phyloP scores from a whole-genome alignment of 768 basidiomycete species.

The Lactifluus piperatus region DNA sequence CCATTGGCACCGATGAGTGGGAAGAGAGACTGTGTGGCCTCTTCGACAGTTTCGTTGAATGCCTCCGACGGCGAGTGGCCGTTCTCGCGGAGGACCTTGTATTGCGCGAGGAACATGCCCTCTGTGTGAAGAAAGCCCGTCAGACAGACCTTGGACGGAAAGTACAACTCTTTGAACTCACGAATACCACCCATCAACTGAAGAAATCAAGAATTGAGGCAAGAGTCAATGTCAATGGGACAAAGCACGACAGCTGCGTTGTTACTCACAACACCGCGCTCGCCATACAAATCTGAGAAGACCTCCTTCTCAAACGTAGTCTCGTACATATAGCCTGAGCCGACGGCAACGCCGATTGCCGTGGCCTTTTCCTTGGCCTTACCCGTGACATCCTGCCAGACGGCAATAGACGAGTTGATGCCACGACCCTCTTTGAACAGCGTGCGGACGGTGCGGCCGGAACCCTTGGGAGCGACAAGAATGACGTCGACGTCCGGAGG shows the following conservation, averaged over 20 bases:
- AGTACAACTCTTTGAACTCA: conserved; percentile 31
- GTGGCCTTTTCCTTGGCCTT: conserved; percentile 96
- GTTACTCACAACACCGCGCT: conserved; percentile 91
- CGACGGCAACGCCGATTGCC: conserved; percentile 88
- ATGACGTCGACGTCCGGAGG: conserved; percentile 96
- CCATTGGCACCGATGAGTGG: conserved; percentile 94
- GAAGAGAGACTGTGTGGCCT: conserved; percentile 98
- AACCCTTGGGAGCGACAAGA: conserved; percentile 98
- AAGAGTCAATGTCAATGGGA: not conserved
- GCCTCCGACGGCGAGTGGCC: conserved; percentile 97
- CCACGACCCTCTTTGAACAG: conserved; percentile 99
- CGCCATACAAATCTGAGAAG: conserved; percentile 97
- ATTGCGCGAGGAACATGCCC: conserved; percentile 98
- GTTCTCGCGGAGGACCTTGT: conserved; percentile 93
- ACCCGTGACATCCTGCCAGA: conserved; percentile 97
- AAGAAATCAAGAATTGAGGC: not conserved
- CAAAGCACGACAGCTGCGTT: not conserved
- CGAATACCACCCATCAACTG: conserved; percentile 97
- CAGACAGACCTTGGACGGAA: not conserved
- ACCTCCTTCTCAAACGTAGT: conserved; percentile 99
- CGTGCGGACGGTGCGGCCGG: conserved; percentile 96
- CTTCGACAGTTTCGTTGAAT: conserved; percentile 99
- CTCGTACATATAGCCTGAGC: conserved; percentile 97
- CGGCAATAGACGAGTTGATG: conserved; percentile 91
- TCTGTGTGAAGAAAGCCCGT: conserved; percentile 36